A percentile compares a stretch with the other conserved stretches of the same genome.
These are phyloP conservation scores for Agastache rugosa DNA, from an alignment of 257 asterid species.

Conservation along the genomic window DNA sequence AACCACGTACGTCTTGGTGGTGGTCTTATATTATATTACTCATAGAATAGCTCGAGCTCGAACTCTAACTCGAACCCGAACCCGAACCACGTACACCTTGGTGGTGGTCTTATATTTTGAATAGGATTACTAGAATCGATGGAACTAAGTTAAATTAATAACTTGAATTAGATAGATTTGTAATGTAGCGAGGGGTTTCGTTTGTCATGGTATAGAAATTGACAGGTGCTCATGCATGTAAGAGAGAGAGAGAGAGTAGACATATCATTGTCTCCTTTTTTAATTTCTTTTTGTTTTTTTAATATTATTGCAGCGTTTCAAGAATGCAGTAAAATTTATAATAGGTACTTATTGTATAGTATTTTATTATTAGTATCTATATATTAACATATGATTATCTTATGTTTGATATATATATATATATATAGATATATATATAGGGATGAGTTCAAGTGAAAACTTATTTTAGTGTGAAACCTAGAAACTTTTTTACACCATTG, in stretches of 20 bases:
- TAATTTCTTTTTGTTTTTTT: no score
- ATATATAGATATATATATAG: no score
- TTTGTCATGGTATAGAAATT: conserved; percentile 20
- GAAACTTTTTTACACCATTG: no score
- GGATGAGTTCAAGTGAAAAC: no score
- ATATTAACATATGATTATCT: no score
- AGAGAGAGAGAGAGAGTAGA: conserved; percentile 23
- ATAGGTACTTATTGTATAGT: no score
- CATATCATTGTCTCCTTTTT: conserved; percentile 7
- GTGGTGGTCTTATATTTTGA: background rate
- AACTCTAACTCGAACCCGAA: background rate
- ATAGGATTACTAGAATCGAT: background rate
- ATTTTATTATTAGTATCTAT: no score
- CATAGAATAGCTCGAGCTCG: background rate
- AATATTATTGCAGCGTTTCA: background rate
- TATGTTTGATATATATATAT: no score
- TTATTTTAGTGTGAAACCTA: no score
- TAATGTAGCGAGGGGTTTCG: background rate
- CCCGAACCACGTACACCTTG: background rate
- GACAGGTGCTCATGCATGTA: conserved; percentile 5
- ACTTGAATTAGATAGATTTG: background rate
- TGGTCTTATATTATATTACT: no score
- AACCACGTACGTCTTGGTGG: background rate
- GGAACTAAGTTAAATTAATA: conserved; percentile 6
- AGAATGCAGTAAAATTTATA: background rate